Base-by-base conservation (phyloP, 805 yeast genomes). In the Metschnikowia borealis region DNA sequence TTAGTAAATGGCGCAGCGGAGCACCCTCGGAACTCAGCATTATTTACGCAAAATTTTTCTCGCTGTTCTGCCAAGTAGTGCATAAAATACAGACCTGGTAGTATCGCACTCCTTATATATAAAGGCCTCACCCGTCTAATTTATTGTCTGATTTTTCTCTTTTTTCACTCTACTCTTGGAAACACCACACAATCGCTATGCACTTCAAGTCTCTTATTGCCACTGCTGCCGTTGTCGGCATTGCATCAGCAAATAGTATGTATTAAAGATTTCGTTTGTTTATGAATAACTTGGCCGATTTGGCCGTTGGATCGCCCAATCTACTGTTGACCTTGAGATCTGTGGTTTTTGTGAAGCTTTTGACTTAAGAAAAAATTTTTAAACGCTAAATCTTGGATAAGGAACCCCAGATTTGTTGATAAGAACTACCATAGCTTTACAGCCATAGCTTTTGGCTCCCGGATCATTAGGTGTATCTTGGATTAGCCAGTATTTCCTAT, bases 191-290 rank as follows among this genome's bases (percentile, higher is more conserved):
- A 40, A 50, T 56, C 56, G 55, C 55, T 54, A 82, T 83, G 86
- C 85, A 80, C 74, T 70, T 80, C 71, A 81, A 75, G 70, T 69
- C 79, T 54, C 61, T 78, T 63, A 62, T 79, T 57, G 70, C 76
- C 54, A 62, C 74, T 57, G 73, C 78, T 59, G 77, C 83, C 61
- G 55, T 80, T 45, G 75, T 79, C 58, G 79, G 80, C 54, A 58
- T 77, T 52, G 83, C 63, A 76, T 15, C 75, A 43, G 60, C 57
- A 48, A 68, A 65, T 55, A 73, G 67, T 63, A 62, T 51, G 66
- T 61, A 11, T 17, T 17, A 20, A 20, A 31, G 7, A 6, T 14
- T 8, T 11, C n/a, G 23, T 15, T 11, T 21, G 23, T 2, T 36
- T 15, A 26, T 8, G 29, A 23, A 2, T 7, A 26, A 10, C 11